These are phyloP conservation scores for Alloteropsis semialata DNA, from an alignment of 176 grass and related monocot genomes.

Conservation along the genomic window DNA sequence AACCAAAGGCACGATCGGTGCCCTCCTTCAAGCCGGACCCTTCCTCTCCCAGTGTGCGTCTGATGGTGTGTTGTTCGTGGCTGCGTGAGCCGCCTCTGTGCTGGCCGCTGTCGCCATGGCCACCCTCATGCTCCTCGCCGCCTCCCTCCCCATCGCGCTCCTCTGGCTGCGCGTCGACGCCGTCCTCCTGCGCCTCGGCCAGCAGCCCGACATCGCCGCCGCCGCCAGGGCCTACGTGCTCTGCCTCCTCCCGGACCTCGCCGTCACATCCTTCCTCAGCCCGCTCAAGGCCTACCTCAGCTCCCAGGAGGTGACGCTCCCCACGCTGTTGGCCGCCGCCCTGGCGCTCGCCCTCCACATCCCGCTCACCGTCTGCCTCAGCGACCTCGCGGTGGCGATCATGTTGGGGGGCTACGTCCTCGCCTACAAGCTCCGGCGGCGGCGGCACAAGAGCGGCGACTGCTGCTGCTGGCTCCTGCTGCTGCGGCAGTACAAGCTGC, in stretches of 20 bases:
- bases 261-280: constrained; percentile 56
- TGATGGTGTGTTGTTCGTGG: no score
- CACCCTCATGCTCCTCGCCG: constrained; percentile 47
- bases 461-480: constrained; percentile 30
- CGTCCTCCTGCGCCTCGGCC: constrained; percentile 65
- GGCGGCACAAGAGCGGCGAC: background rate
- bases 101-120: constrained; percentile 70
- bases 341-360: constrained; percentile 62
- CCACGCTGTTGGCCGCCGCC: constrained; percentile 54
- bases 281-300: constrained; percentile 84
- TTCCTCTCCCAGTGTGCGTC: no score
- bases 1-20: no score
- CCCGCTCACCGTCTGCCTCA: constrained; percentile 54
- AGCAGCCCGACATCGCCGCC: constrained; percentile 58
- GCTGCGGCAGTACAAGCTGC: no score
- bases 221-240: constrained; percentile 44
- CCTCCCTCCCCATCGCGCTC: constrained; percentile 58
- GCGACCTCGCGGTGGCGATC: constrained; percentile 44
- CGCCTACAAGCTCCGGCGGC: background rate
- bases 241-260: constrained; percentile 67
- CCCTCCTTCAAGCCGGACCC: no score
- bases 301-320: constrained; percentile 77
- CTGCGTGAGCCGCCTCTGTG: no score
- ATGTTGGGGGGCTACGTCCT: constrained; percentile 50
- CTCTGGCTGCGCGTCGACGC: constrained; percentile 73